phyloP scores from a whole-genome alignment of 73 alveolate species.

The Tetrahymena thermophila region DNA sequence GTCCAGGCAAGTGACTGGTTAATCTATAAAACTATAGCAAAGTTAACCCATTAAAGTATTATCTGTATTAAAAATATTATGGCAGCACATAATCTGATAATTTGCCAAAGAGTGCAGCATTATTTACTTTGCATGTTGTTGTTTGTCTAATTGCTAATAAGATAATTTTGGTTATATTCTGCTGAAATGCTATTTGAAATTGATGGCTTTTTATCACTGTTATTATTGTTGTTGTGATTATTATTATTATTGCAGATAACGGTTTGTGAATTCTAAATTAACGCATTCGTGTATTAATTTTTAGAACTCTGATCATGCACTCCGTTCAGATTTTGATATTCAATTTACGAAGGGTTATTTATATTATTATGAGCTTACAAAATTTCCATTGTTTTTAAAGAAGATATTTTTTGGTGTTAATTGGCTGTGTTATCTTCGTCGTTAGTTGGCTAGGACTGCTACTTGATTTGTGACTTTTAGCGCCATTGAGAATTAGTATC shows the following conservation, averaged over 20 bases:
- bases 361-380: background rate
- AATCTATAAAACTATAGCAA: background rate
- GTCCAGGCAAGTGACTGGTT: background rate
- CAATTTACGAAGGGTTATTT: background rate
- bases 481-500: background rate
- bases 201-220: background rate
- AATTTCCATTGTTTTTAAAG: background rate
- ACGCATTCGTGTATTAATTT: background rate
- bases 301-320: background rate
- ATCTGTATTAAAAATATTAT: background rate
- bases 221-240: background rate
- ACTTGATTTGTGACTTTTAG: background rate
- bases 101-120: background rate
- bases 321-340: background rate
- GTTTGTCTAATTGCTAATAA: background rate
- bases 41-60: background rate
- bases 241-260: background rate
- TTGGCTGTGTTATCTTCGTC: background rate
- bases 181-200: background rate
- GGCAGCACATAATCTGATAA: background rate
- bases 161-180: background rate
- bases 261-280: background rate
- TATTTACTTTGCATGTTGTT: background rate
- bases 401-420: background rate
- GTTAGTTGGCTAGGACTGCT: background rate